Evolutionary conservation across 2,329 filamentous ascomycete species (phyloP).

Genomic region (Bimuria novae-zelandiae): DNA sequence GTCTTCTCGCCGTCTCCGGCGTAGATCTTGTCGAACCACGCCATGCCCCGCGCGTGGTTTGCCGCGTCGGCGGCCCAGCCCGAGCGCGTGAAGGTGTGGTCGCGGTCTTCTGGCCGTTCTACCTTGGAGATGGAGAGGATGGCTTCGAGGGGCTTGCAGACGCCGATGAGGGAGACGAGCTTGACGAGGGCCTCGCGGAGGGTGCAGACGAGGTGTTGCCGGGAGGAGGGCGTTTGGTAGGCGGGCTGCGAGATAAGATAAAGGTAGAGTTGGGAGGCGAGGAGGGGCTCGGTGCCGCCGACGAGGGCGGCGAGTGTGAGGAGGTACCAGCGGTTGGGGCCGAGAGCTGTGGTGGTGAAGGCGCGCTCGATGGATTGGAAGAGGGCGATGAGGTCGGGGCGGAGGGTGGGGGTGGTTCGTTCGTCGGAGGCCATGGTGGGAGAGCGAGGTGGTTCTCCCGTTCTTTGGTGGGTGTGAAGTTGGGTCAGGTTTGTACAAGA

Average conservation of each 20-base stretch:
- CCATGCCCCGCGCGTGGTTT: conserved; percentile 56
- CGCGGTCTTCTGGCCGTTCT: conserved; percentile 60
- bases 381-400: conserved; percentile 3
- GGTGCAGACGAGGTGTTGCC: conserved; percentile 53
- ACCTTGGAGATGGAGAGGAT: conserved; percentile 57
- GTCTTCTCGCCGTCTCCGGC: conserved; percentile 48
- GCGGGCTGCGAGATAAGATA: conserved; percentile 56
- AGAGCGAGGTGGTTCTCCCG: too few relatives aligned
- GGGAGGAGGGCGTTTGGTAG: conserved; percentile 46
- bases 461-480: too few relatives aligned
- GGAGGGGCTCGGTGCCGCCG: conserved; percentile 56
- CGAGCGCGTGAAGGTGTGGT: conserved; percentile 54
- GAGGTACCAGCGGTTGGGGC: conserved; percentile 49
- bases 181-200: conserved; percentile 65
- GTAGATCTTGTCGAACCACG: conserved; percentile 63
- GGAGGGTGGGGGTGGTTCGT: not conserved
- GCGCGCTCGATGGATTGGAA: conserved; percentile 11
- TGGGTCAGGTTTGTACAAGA: too few relatives aligned
- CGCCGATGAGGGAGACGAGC: conserved; percentile 58
- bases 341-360: conserved; percentile 8
- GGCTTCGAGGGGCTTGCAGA: conserved; percentile 64
- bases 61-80: conserved; percentile 60
- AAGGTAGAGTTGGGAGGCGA: conserved; percentile 58
- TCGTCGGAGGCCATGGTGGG: not conserved
- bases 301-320: conserved; percentile 48